These are phyloP conservation scores for Ogataea siamensis DNA, from an alignment of 805 yeast species.

Conservation along the genomic window DNA sequence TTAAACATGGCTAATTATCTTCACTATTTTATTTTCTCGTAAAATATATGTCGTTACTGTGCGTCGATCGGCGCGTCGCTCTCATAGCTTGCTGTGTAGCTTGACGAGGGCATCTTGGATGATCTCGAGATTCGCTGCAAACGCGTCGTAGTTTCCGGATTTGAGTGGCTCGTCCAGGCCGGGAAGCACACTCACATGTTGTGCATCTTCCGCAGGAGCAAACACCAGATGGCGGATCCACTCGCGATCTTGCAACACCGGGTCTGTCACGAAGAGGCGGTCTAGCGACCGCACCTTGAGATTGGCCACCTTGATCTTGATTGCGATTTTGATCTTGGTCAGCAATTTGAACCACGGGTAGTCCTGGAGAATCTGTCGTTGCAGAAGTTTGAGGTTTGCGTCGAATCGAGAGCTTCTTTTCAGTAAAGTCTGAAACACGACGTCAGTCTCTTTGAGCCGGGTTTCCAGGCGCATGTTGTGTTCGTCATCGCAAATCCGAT, in stretches of 20 bases:
- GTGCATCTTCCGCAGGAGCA: conserved; percentile 56
- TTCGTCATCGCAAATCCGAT: conserved; percentile 17
- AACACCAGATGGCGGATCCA: conserved; percentile 66
- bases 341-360: conserved; percentile 74
- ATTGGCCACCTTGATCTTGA: conserved; percentile 54
- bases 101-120: conserved; percentile 12
- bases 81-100: conserved; percentile 15
- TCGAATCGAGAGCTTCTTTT: conserved; percentile 22
- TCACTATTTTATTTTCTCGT: conserved; percentile 4
- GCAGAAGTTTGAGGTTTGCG: conserved; percentile 34
- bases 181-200: conserved; percentile 53
- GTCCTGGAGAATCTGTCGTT: conserved; percentile 54
- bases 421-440: conserved; percentile 12
- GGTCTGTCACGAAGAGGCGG: conserved; percentile 45
- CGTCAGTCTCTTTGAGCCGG: conserved; percentile 11
- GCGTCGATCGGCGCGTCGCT: conserved; percentile 12
- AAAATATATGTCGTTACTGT: not conserved
- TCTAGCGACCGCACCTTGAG: conserved; percentile 54
- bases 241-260: conserved; percentile 47
- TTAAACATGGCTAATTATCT: conserved; percentile 17
- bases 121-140: conserved; percentile 1
- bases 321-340: conserved; percentile 57
- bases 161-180: conserved; percentile 56
- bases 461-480: conserved; percentile 27
- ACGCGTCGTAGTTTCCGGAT: conserved; percentile 14